Evolutionary conservation across 352 stramenopile species (phyloP).

Genomic region (Phytophthora ohioensis): DNA sequence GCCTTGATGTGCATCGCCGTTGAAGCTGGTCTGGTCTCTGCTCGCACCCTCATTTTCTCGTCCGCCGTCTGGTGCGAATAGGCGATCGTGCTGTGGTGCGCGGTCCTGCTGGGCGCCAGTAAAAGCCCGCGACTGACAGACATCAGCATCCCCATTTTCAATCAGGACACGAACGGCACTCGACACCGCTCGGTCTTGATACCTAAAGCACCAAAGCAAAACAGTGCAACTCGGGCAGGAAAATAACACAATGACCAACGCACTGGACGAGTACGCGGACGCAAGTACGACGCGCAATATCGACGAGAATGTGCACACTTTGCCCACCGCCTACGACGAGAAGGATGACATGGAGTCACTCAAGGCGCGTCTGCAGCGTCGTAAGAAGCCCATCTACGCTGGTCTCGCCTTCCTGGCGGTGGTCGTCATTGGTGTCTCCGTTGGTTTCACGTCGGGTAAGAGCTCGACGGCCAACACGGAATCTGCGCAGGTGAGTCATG

Average conservation of each 20-base stretch:
- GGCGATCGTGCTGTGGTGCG: constrained; percentile 5
- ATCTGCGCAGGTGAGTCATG: constrained; percentile 48
- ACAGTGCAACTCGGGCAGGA: constrained; percentile 30
- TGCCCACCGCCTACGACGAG: constrained; percentile 53
- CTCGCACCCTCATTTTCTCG: background rate
- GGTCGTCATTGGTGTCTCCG: constrained; percentile 56
- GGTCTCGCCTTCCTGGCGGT: constrained; percentile 63
- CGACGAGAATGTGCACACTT: constrained; percentile 28
- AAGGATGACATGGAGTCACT: constrained; percentile 66
- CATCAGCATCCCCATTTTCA: constrained; percentile 27
- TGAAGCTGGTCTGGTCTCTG: constrained; percentile 7
- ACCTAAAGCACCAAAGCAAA: constrained; percentile 13
- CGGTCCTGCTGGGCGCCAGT: no score
- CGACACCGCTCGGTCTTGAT: constrained; percentile 29
- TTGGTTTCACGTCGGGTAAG: constrained; percentile 33
- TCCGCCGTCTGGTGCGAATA: constrained; percentile 21
- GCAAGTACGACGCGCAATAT: constrained; percentile 54
- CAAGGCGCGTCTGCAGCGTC: constrained; percentile 46
- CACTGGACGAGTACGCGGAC: constrained; percentile 45
- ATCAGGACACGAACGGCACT: constrained; percentile 29
- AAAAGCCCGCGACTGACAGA: background rate
- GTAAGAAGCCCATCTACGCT: constrained; percentile 77
- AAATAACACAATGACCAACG: constrained; percentile 33
- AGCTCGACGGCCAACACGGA: constrained; percentile 38
- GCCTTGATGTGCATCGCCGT: constrained; percentile 26